Evolutionary conservation across 257 asterid species (phyloP), one percentile per base, ranked within the genome.

Genomic region (Eustoma russellianum): DNA sequence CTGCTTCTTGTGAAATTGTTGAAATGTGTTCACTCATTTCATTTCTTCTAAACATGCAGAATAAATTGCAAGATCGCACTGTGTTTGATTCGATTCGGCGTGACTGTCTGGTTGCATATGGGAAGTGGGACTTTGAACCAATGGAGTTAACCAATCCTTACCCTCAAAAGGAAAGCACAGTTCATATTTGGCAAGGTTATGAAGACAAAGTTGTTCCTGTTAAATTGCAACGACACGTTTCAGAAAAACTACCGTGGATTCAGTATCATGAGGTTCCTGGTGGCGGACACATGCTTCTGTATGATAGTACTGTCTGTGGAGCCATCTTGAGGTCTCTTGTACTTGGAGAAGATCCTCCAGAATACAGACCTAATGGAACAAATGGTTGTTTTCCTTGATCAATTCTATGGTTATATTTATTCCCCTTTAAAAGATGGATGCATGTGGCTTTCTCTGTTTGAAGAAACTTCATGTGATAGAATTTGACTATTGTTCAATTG

Each of bases 71-170:
- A 69, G 49, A 79, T 8, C 71, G 69, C 51, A 57, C 30, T 5
- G 70, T 74, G 16, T 88, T 82, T 4, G 93, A 92, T 62, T 84
- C 97, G 56, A 70, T 92, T 30, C 79, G 81, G 11, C 78, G 83
- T n/a, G 98, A 92, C 77, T 59, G 79, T 24, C 66, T 76, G 17
- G 94, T 84, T 50, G 97, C 90, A 2, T 92, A 79, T 18, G 82
- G 93, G 11, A 85, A 75, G 70, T 92, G 98, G 98, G 95, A 92
- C 50, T 92, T 91, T 41, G 96, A 92, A 52, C 97, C 97, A 0
- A 57, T 83, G 71, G 93, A 80, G 61, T 70, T 88, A 9, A 8
- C 55, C 17, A 48, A 85, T 64, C 98, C 98, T 3, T 73, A 69
- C 48, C 56, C 73, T 17, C 55, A 65, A 35, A 57, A 58, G n/a